Percentiles rank a stretch among this genome's conserved stretches.
These are phyloP conservation scores for Zychaea mexicana DNA, from an alignment of 371 early-diverging fungal genomes.

Conservation along the genomic window DNA sequence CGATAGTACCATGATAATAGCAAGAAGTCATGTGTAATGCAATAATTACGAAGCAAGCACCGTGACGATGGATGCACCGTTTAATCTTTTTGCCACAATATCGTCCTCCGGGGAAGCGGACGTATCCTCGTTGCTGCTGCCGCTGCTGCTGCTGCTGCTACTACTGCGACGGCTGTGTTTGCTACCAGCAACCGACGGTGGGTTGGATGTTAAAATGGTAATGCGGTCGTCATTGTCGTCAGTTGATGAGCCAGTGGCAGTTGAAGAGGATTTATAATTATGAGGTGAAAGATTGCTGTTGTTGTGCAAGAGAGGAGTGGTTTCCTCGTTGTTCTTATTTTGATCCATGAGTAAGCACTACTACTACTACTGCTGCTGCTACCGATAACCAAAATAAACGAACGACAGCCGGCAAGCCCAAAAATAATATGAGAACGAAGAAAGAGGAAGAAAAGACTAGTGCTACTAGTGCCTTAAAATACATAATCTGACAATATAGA, in stretches of 20 bases:
- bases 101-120: slow-evolving; percentile 22
- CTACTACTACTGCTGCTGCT: neutral
- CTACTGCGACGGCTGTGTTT: neutral
- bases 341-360: too few species aligned
- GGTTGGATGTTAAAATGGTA: slow-evolving; percentile 30
- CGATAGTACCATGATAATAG: neutral
- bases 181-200: slow-evolving; percentile 18
- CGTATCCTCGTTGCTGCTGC: neutral
- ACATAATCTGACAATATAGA: neutral
- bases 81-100: slow-evolving; percentile 34
- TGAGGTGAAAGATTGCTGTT: neutral
- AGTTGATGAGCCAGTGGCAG: neutral
- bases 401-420: neutral
- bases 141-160: neutral
- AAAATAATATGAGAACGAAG: slow-evolving; percentile 6
- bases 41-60: slow-evolving; percentile 13
- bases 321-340: slow-evolving; percentile 21
- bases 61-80: slow-evolving; percentile 38
- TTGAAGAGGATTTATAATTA: neutral
- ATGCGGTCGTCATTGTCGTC: slow-evolving; percentile 27
- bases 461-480: neutral
- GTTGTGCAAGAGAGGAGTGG: slow-evolving; percentile 29
- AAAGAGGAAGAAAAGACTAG: slow-evolving; percentile 4
- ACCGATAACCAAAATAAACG: neutral
- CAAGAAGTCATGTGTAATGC: neutral